Base-by-base conservation (phyloP, 179 eudicot species). In the Pouteria campechiana region DNA sequence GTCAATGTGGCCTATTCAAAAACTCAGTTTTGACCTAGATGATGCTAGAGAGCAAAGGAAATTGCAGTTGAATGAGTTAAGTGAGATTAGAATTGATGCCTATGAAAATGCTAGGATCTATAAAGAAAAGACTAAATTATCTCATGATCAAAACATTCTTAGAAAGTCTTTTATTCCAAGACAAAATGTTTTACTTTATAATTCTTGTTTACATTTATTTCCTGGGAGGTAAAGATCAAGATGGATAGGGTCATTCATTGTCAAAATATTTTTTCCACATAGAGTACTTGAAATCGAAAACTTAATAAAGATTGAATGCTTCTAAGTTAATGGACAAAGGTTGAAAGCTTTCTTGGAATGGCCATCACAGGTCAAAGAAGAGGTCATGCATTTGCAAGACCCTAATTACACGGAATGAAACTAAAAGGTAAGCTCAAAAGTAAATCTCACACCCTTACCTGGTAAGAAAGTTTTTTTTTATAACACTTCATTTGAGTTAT, bases 81-180 rank as follows among this genome's bases (percentile, higher is more conserved):
- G 14, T 3, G 38, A 34, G 14, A 8, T 34, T n/a, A 6, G 38
- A 5, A 34, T 8, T 34, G 38, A 34, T 8, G 38, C 38, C 14
- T 34, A 34, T n/a, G 38, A 34, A 14, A 40, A 40, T 40, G 29
- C 44, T 17, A 21, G 23, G 44, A 40, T 19, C 23, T 40, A 4
- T 20, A 40, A 40, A 40, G 28, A n/a, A 8, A 40, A 40, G 23
- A 19, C 44, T 2, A 40, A 40, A 20, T 25, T 5, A 19, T 40
- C 23, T 40, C 44, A 40, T 40, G 44, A 40, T 40, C 19, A 40
- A 0, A 3, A 3, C 4, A 40, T 40, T 18, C 9, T 17, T 17
- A 16, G 44, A 6, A 40, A 40, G 13, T 17, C 44, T 2, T 40
- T 20, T 1, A 19, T 0, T 1, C 44, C 1, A 18, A 21, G 23